Evolutionary conservation across 2,329 filamentous ascomycete species (phyloP).

Genomic region (Botrytis deweyae): DNA sequence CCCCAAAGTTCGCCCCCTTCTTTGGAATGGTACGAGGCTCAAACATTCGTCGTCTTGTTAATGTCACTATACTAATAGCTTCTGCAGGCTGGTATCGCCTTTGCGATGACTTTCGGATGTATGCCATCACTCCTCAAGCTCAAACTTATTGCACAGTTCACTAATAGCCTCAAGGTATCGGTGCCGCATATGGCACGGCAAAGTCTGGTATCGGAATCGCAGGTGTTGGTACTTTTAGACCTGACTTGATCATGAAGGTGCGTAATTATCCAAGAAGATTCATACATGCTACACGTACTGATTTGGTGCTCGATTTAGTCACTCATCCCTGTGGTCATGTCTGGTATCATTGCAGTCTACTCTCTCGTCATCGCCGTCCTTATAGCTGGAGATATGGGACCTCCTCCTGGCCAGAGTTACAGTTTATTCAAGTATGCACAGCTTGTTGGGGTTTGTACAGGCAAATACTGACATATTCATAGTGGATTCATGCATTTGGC

Average conservation of each 20-base stretch:
- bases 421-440: constrained; percentile 73
- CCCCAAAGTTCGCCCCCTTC: constrained; percentile 83
- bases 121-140: constrained; percentile 40
- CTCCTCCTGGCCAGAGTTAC: constrained; percentile 66
- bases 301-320: constrained; percentile 47
- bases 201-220: constrained; percentile 88
- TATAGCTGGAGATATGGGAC: constrained; percentile 84
- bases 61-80: constrained; percentile 32
- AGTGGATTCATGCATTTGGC: constrained; percentile 93
- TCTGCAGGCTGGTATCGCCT: constrained; percentile 69
- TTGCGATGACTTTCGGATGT: constrained; percentile 84
- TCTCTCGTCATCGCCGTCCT: constrained; percentile 94
- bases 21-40: constrained; percentile 72
- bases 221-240: constrained; percentile 79
- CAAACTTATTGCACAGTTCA: not conserved
- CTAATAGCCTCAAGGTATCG: constrained; percentile 44
- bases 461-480: constrained; percentile 25
- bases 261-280: constrained; percentile 23
- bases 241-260: constrained; percentile 91
- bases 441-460: constrained; percentile 26
- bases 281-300: constrained; percentile 8
- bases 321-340: constrained; percentile 91
- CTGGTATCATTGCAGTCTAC: constrained; percentile 98
- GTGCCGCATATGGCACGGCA: constrained; percentile 83
- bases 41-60: constrained; percentile 24